Evolutionary conservation across 805 yeast genomes (phyloP).

Genomic region (Pichia thaimueangensis): DNA sequence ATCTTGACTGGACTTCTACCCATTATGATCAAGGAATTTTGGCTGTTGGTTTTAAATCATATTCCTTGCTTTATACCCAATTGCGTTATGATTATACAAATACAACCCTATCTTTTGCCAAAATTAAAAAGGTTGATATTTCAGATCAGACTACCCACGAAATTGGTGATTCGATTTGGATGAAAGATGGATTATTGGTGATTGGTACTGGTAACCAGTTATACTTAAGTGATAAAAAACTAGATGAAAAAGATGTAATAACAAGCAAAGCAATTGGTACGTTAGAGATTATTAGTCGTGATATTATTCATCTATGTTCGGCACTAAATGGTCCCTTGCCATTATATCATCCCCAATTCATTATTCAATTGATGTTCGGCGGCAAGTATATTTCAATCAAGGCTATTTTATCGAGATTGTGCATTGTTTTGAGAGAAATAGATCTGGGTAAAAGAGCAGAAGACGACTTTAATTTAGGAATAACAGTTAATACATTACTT

Average conservation of each 20-base stretch:
- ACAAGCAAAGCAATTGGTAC: slow-evolving; percentile 53
- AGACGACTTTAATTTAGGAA: slow-evolving; percentile 24
- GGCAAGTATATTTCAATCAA: slow-evolving; percentile 52
- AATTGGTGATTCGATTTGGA: slow-evolving; percentile 89
- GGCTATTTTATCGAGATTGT: slow-evolving; percentile 48
- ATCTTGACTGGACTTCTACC: slow-evolving; percentile 84
- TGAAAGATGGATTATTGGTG: slow-evolving; percentile 68
- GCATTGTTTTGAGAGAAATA: slow-evolving; percentile 47
- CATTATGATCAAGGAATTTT: slow-evolving; percentile 60
- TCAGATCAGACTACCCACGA: slow-evolving; percentile 65
- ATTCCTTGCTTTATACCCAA: slow-evolving; percentile 69
- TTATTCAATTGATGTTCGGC: slow-evolving; percentile 67
- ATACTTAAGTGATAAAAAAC: slow-evolving; percentile 65
- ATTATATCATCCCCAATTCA: slow-evolving; percentile 81
- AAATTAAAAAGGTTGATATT: slow-evolving; percentile 67
- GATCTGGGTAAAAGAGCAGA: slow-evolving; percentile 30
- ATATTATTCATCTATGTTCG: slow-evolving; percentile 62
- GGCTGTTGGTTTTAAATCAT: slow-evolving; percentile 67
- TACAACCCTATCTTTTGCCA: slow-evolving; percentile 66
- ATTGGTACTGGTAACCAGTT: slow-evolving; percentile 88
- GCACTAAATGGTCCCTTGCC: slow-evolving; percentile 88
- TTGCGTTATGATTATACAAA: slow-evolving; percentile 86
- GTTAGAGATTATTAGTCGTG: slow-evolving; percentile 46
- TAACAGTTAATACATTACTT: slow-evolving; percentile 5
- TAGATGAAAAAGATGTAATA: slow-evolving; percentile 48